phyloP scores from a whole-genome alignment of 2,329 filamentous ascomycete species.

The Eutypella sp. region DNA sequence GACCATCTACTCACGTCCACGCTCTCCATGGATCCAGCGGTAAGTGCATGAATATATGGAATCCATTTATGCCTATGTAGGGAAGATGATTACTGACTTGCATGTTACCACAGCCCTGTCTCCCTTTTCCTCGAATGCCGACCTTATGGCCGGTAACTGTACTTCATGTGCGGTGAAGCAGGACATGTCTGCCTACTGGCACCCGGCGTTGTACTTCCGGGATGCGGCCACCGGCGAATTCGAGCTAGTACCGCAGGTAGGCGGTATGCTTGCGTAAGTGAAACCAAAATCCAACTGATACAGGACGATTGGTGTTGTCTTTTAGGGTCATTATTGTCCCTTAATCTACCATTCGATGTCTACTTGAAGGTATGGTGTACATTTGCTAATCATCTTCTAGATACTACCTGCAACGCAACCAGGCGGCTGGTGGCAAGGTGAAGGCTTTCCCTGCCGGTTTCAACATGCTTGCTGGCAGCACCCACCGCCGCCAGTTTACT shows the following conservation, averaged over 20 bases:
- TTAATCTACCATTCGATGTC: neutral
- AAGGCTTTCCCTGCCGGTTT: conserved; percentile 73
- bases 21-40: conserved; percentile 70
- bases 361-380: too few relatives aligned
- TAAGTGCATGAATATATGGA: conserved; percentile 44
- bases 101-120: conserved; percentile 52
- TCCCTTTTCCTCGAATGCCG: conserved; percentile 48
- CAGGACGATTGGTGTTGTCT: too few relatives aligned
- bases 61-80: too few relatives aligned
- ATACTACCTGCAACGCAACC: conserved; percentile 73
- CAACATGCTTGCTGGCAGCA: conserved; percentile 76
- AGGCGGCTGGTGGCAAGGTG: conserved; percentile 47
- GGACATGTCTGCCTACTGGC: conserved; percentile 89
- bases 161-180: conserved; percentile 76
- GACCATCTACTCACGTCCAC: conserved; percentile 63
- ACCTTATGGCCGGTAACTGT: conserved; percentile 60
- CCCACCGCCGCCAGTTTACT: conserved; percentile 62
- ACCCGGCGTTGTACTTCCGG: conserved; percentile 72
- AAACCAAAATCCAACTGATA: neutral
- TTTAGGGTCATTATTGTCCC: too few relatives aligned
- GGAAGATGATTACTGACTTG: too few relatives aligned
- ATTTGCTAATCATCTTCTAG: conserved; percentile 30
- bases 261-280: conserved; percentile 78
- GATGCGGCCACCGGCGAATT: conserved; percentile 58
- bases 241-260: conserved; percentile 66